Evolutionary conservation across 2,329 filamentous ascomycete species (phyloP).

Genomic region (Tolypocladium nubicola): DNA sequence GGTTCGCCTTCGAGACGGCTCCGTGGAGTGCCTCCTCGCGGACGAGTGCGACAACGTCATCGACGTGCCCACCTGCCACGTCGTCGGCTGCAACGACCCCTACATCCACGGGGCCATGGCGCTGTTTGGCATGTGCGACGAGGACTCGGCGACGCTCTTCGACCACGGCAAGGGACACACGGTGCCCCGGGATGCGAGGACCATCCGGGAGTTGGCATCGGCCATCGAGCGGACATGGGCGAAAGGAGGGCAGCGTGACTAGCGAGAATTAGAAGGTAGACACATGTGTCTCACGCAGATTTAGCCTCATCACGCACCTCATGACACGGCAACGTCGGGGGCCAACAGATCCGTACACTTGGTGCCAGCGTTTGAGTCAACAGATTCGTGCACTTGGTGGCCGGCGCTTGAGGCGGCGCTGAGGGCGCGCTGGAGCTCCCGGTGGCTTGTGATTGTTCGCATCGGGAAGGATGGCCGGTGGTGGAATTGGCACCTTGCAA

Average conservation of each 20-base stretch:
- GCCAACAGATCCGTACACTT: no score
- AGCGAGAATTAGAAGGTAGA: not conserved
- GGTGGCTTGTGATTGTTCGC: not conserved
- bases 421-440: not conserved
- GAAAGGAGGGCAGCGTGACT: not conserved
- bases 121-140: slow-evolving; percentile 51
- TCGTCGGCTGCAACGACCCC: slow-evolving; percentile 45
- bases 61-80: slow-evolving; percentile 41
- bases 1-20: slow-evolving; percentile 25
- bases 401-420: no score
- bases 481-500: not conserved
- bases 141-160: slow-evolving; percentile 48
- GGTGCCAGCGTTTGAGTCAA: no score
- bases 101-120: slow-evolving; percentile 51
- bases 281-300: not conserved
- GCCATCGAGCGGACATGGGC: not conserved
- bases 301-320: not conserved
- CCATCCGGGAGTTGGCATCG: slow-evolving; percentile 31
- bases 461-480: not conserved
- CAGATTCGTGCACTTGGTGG: no score
- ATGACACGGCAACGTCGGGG: no score
- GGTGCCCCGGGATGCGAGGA: slow-evolving; percentile 41
- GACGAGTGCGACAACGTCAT: slow-evolving; percentile 39
- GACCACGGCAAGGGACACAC: slow-evolving; percentile 57
- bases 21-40: slow-evolving; percentile 32